These are phyloP conservation scores for Stipa capillata DNA, from an alignment of 176 grass and related monocot species.

Conservation along the genomic window DNA sequence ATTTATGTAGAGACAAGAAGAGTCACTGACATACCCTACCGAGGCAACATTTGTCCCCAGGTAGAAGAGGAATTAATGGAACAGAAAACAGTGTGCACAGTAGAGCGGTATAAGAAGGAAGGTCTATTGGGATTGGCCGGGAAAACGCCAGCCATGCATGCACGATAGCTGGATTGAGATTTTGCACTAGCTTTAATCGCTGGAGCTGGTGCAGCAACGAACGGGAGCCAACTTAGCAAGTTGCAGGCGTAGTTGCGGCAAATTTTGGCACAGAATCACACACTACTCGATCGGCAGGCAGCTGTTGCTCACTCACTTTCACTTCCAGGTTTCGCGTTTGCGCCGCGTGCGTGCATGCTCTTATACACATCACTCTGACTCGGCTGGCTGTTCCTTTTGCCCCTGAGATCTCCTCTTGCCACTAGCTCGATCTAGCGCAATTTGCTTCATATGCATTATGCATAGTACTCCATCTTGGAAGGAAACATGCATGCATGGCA, in stretches of 20 bases:
- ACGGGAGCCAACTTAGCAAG: background rate
- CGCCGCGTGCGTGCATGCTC: background rate
- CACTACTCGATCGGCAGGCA: background rate
- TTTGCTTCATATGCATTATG: too few relatives aligned
- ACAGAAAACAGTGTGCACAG: background rate
- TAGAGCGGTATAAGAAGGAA: background rate
- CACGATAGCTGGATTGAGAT: too few relatives aligned
- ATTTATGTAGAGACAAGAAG: too few relatives aligned
- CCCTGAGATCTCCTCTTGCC: too few relatives aligned
- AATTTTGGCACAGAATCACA: background rate
- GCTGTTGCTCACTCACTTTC: slow-evolving; percentile 39
- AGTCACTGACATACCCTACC: too few relatives aligned
- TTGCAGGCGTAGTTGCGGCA: too few relatives aligned
- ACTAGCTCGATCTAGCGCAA: too few relatives aligned
- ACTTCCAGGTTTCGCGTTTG: background rate
- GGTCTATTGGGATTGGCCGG: too few relatives aligned
- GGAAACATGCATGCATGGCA: too few relatives aligned
- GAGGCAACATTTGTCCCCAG: too few relatives aligned
- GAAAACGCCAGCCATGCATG: background rate
- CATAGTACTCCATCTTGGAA: too few relatives aligned
- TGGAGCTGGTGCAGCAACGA: background rate
- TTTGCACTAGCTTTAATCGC: background rate
- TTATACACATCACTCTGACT: background rate
- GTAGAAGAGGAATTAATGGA: background rate
- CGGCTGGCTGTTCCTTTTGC: background rate